These are phyloP conservation scores for Leucosporidium yakuticum DNA, from an alignment of 768 basidiomycete species.

Conservation along the genomic window DNA sequence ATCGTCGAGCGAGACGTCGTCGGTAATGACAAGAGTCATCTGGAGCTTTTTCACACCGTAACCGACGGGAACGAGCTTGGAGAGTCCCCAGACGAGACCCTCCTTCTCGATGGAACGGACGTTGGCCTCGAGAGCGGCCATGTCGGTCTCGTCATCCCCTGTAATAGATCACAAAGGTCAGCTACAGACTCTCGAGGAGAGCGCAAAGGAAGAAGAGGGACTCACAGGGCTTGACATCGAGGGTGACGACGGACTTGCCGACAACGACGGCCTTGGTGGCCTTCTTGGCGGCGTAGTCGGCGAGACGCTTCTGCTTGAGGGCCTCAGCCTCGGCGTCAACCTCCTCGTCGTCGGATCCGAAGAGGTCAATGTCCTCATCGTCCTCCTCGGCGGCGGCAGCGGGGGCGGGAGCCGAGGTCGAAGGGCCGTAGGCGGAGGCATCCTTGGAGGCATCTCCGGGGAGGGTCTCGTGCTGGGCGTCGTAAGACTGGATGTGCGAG, in stretches of 20 bases:
- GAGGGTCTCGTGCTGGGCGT: conserved; percentile 66
- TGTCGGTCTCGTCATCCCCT: conserved; percentile 97
- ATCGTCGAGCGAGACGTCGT: conserved; percentile 71
- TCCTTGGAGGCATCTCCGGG: conserved; percentile 80
- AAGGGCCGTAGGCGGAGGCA: conserved; percentile 60
- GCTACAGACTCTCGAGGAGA: background rate
- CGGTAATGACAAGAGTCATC: conserved; percentile 52
- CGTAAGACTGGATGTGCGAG: conserved; percentile 83
- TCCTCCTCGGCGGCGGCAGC: conserved; percentile 52
- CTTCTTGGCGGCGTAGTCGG: conserved; percentile 89
- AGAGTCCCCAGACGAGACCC: conserved; percentile 92
- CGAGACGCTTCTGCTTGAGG: conserved; percentile 85
- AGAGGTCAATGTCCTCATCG: conserved; percentile 76
- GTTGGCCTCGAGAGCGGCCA: conserved; percentile 71
- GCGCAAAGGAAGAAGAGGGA: background rate
- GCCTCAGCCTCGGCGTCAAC: conserved; percentile 78
- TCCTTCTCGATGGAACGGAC: conserved; percentile 82
- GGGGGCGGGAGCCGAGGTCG: conserved; percentile 50
- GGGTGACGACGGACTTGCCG: conserved; percentile 84
- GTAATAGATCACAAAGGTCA: conserved; percentile 40
- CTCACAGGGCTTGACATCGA: conserved; percentile 80
- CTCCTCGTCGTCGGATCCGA: conserved; percentile 76
- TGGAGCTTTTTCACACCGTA: conserved; percentile 93
- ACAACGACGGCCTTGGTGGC: conserved; percentile 59
- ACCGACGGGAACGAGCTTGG: conserved; percentile 81